Base-by-base conservation (phyloP, 495 filamentous ascomycete species). In the Penicillium angulare region DNA sequence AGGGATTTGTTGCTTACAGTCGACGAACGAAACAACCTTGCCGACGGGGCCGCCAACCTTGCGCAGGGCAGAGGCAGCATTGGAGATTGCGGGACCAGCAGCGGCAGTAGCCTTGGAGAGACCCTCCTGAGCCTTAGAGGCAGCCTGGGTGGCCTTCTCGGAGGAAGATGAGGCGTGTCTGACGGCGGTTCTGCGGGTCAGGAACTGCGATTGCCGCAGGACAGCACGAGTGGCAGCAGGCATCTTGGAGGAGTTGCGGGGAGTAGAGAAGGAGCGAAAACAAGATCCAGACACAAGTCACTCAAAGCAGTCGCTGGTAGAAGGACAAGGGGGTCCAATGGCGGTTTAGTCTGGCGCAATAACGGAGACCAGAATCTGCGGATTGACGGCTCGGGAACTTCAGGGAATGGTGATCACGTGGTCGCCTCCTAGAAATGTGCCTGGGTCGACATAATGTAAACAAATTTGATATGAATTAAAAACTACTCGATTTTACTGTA, bases 1-100 rank as follows among this genome's bases (percentile, higher is more conserved):
- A 20, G 45, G 56, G 24, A 31, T 55, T 7, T 27, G 33, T 55
- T 7, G 80, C 91, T 80, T 81, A 99, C 93, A 84, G 78, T 96
- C 88, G 67, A 91, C 73, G 60, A 90, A 88, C 47, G 79, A 77
- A 65, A 97, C 83, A 57, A 92, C 65, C 67, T 79, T 83, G 55
- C 90, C 93, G 33, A 88, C 91, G 50, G 88, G 81, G 55, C 93
- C 93, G 65, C 92, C 91, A 65, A 93, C 79, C 63, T 83, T 86
- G 56, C 85, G 75, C 54, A 95, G 68, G 42, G 86, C 81, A 59
- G 77, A 79, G 23, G 86, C 85, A 48, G 86, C 86, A 60, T 80
- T 81, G 56, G 80, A 79, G 58, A 95, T 73, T 46, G 83, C 88
- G 52, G 87, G 84, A 26, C 90, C 89, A 63, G 91, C 90, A 31